phyloP scores from a whole-genome alignment of 306 rosid genomes.

The Elaeagnus macrophylla region DNA sequence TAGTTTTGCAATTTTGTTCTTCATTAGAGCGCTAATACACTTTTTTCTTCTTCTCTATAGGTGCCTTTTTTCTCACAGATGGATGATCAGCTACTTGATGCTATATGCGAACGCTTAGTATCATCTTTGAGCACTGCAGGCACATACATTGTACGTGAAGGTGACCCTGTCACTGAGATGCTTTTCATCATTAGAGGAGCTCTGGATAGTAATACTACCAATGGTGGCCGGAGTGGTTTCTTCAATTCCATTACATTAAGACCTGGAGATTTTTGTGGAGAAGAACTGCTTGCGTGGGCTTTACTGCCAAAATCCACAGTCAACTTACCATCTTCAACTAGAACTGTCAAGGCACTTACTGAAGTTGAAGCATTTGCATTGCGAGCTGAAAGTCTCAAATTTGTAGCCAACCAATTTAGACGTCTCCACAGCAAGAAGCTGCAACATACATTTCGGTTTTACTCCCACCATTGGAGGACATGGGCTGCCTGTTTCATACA shows the following conservation, averaged over 20 bases:
- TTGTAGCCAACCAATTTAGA: conserved; percentile 93
- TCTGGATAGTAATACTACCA: conserved; percentile 84
- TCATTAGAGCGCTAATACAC: conserved; percentile 10
- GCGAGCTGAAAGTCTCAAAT: conserved; percentile 88
- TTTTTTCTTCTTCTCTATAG: conserved; percentile 31
- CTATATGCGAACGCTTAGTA: conserved; percentile 88
- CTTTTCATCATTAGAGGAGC: conserved; percentile 83
- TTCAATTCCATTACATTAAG: conserved; percentile 78
- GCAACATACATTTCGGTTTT: conserved; percentile 90
- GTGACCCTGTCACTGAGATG: conserved; percentile 95
- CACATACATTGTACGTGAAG: conserved; percentile 87
- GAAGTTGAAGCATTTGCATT: conserved; percentile 97
- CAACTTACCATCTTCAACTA: conserved; percentile 86
- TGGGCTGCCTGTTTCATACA: conserved; percentile 99
- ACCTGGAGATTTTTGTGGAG: conserved; percentile 96
- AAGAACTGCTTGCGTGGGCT: conserved; percentile 96
- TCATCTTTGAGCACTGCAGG: conserved; percentile 86
- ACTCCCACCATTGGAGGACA: conserved; percentile 97
- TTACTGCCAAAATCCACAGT: conserved; percentile 72
- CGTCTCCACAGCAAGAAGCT: conserved; percentile 95
- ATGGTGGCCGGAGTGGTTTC: conserved; percentile 93
- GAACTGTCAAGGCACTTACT: conserved; percentile 61
- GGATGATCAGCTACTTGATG: conserved; percentile 96
- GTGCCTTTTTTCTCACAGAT: conserved; percentile 96
- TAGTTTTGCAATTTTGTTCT: background rate